Evolutionary conservation across 805 yeast species (phyloP), one percentile per base, ranked within the genome.

Genomic region (Tetrapisispora iriomotensis): DNA sequence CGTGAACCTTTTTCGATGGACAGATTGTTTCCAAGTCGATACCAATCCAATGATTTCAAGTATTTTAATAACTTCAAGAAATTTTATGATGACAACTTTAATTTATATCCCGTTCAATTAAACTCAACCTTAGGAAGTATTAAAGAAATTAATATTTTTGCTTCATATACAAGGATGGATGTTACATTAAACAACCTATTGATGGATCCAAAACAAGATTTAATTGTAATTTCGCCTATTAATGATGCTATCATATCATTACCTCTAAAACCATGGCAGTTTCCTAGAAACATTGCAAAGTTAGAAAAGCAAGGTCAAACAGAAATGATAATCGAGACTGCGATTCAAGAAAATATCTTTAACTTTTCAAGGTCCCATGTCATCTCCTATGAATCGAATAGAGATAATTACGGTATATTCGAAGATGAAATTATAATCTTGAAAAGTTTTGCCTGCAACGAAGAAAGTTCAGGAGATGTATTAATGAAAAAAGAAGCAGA

Each of bases 251-350:
- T 85, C 42, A 61, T 62, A 24, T 60, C 66, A 2, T 53, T 79
- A 35, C 10, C 58, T 3, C 40, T 56, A 40, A 85, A 84, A 56
- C 95, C 95, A 17, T 86, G 94, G 95, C 79, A 80, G 53, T 85
- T 80, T 58, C 94, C 94, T 0, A 56, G 53, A 7, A 50, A 65
- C 5, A 64, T 75, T 13, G 66, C 65, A 18, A 35, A 27, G 6
- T 30, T 54, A 34, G 60, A 53, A 38, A 17, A 40, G 8, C 24
- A 27, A 6, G 54, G 56, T 1, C 50, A 53, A 18, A 52, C 58
- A 20, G 70, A 68, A 27, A 55, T 58, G 35, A 65, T 67, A 18
- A 68, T 71, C 33, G 86, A 79, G 40, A 58, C 62, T 23, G 61
- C 70, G 0, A 69, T 77, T 5, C 54, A 62, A 17, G 51, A 62